These are phyloP conservation scores for Spinellus fusiger DNA, from an alignment of 192 early-diverging fungal species.

Conservation along the genomic window DNA sequence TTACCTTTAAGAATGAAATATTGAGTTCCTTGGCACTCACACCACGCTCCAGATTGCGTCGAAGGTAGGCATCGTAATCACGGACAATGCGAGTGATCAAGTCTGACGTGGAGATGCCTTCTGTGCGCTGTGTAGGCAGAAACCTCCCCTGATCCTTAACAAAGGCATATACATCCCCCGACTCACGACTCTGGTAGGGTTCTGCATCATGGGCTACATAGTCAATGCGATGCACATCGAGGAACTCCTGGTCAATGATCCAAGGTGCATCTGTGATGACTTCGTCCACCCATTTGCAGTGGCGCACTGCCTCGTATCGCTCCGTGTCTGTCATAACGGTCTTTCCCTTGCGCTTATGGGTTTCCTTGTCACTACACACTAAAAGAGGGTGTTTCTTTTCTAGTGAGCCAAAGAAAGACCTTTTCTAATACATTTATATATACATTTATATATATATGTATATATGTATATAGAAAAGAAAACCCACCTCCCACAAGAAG, in stretches of 20 bases:
- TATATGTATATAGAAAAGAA: neutral
- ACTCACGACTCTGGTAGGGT: slow-evolving; percentile 67
- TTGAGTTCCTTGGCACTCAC: slow-evolving; percentile 75
- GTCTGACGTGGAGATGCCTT: slow-evolving; percentile 75
- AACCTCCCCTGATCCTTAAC: slow-evolving; percentile 70
- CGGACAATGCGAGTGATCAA: slow-evolving; percentile 79
- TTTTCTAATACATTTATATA: neutral
- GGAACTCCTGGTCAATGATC: slow-evolving; percentile 67
- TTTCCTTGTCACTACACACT: slow-evolving; percentile 69
- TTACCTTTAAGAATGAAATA: slow-evolving; percentile 72
- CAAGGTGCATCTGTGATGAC: slow-evolving; percentile 74
- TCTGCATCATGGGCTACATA: slow-evolving; percentile 82
- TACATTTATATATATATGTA: neutral
- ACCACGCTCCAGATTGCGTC: slow-evolving; percentile 79
- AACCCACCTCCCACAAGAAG: slow-evolving; percentile 58
- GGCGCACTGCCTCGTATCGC: slow-evolving; percentile 71
- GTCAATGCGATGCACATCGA: slow-evolving; percentile 72
- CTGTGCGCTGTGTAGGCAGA: slow-evolving; percentile 68
- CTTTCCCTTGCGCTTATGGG: slow-evolving; percentile 74
- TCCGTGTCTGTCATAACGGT: slow-evolving; percentile 75
- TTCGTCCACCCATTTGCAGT: slow-evolving; percentile 84
- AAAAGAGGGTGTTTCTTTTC: no score
- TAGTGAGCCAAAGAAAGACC: no score
- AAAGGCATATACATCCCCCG: slow-evolving; percentile 72
- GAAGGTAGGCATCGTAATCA: slow-evolving; percentile 78